Base-by-base conservation (phyloP, 2,329 filamentous ascomycete species). In the Bipolaris sorokiniana region DNA sequence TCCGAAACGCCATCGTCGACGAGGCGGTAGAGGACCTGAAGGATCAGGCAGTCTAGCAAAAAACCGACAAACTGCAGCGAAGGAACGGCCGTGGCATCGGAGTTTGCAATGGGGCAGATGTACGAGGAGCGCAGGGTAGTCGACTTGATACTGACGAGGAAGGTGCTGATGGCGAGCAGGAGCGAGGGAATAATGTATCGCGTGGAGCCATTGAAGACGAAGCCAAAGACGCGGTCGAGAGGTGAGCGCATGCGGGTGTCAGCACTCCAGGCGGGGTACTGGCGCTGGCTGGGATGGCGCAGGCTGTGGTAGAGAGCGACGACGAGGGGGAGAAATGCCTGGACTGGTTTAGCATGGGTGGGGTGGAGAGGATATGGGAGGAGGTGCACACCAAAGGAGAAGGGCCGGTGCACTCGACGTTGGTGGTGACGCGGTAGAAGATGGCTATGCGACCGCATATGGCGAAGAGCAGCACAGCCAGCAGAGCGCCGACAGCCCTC, bases 251-350 rank as follows among this genome's bases (percentile, higher is more conserved):
- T 58, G 40, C 64, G 63, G 48, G 60, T 53, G 61, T 68, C 64
- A 54, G 66, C 60, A 51, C 59, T 69, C 71, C 69, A 72, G 60
- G 64, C 70, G 59, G 68, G 69, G 60, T 63, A 65, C 42, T 66
- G 65, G 37, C 65, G 68, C 47, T 62, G 61, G 11, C 62, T 62
- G 54, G 66, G 63, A 40, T 69, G 62, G 53, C 69, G 70, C 46
- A 68, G 57, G 56, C 59, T 61, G 64, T 73, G 70, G 59, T 61
- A 72, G 60, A 75, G 63, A 46, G 72, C 72, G 45, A 71, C 65
- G 37, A 72, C 64, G 49, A 75, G 66, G 3, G 71, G 73, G 15
- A 76, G 66, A 50, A 74, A 74, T 1, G 69, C 40, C 70, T 74
- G 48, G 1, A 4, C 18, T 6, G 0, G 54, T 71, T 38, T 52